Percentiles rank a stretch among this genome's conserved stretches.
Conservation (phyloP, 2,329 filamentous ascomycete genomes). For the Fusarium verticillioides region DNA sequence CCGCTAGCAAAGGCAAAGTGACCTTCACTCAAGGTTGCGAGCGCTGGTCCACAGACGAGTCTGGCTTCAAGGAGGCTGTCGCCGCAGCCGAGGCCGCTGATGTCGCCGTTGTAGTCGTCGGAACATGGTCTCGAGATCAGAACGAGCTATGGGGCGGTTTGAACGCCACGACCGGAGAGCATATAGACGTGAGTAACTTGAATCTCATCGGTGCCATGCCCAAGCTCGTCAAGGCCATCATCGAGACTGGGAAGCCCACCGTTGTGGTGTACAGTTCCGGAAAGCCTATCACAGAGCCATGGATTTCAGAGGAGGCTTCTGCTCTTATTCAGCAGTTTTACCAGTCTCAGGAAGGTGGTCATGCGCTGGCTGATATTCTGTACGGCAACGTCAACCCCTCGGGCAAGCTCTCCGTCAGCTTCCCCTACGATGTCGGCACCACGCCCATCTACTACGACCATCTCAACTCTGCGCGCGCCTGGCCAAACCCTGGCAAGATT, state of each 20-base stretch:
- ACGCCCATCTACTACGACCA: slow-evolving; percentile 79
- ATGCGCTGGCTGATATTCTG: slow-evolving; percentile 73
- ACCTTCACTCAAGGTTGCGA: slow-evolving; percentile 78
- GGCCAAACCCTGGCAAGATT: slow-evolving; percentile 62
- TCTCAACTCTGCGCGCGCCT: slow-evolving; percentile 71
- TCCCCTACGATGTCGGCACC: slow-evolving; percentile 74
- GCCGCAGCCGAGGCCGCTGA: slow-evolving; percentile 73
- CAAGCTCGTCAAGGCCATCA: slow-evolving; percentile 72
- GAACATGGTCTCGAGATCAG: slow-evolving; percentile 81
- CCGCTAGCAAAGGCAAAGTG: slow-evolving; percentile 68
- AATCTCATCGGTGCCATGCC: slow-evolving; percentile 77
- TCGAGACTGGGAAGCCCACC: slow-evolving; percentile 74
- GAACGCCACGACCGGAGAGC: slow-evolving; percentile 80
- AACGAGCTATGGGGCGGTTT: slow-evolving; percentile 75
- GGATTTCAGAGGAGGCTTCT: slow-evolving; percentile 73
- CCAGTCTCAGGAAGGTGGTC: slow-evolving; percentile 74
- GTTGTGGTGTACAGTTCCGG: slow-evolving; percentile 75
- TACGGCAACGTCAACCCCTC: slow-evolving; percentile 74
- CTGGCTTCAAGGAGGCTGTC: slow-evolving; percentile 74
- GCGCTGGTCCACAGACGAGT: slow-evolving; percentile 76
- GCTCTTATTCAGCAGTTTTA: slow-evolving; percentile 81
- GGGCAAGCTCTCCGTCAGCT: slow-evolving; percentile 73
- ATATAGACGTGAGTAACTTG: slow-evolving; percentile 73
- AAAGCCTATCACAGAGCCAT: slow-evolving; percentile 78
- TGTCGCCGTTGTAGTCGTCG: slow-evolving; percentile 78